Conservation (phyloP, 2,329 filamentous ascomycete species). For the Corynespora cassiicola region DNA sequence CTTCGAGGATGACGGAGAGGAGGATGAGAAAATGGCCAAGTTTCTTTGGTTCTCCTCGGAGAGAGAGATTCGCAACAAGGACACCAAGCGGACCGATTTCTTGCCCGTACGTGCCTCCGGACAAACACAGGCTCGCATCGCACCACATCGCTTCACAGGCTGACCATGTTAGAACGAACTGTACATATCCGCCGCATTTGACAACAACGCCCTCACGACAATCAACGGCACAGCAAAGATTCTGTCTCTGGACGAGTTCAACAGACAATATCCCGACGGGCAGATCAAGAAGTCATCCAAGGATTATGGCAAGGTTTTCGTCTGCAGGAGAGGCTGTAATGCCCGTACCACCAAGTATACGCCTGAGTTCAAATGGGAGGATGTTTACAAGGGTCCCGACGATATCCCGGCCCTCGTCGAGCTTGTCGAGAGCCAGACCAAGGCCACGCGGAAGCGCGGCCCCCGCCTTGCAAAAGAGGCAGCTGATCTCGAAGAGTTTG, state of each 20-base stretch:
- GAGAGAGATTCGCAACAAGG: slow-evolving; percentile 83
- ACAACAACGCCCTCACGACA: slow-evolving; percentile 83
- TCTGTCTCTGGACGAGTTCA: slow-evolving; percentile 74
- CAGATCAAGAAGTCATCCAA: slow-evolving; percentile 74
- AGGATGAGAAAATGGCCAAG: slow-evolving; percentile 75
- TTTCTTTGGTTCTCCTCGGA: slow-evolving; percentile 98
- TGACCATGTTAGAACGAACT: slow-evolving; percentile 73
- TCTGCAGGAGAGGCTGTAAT: slow-evolving; percentile 90
- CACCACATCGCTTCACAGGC: slow-evolving; percentile 6
- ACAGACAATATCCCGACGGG: slow-evolving; percentile 73
- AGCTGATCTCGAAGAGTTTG: slow-evolving; percentile 53
- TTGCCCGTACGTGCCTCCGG: slow-evolving; percentile 61
- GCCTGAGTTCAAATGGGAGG: slow-evolving; percentile 90
- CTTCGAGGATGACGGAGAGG: slow-evolving; percentile 64
- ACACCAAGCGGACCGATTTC: slow-evolving; percentile 82
- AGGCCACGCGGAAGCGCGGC: slow-evolving; percentile 67
- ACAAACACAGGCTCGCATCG: too few relatives aligned
- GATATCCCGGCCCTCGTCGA: slow-evolving; percentile 71
- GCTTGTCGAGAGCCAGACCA: slow-evolving; percentile 74
- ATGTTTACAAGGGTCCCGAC: slow-evolving; percentile 74
- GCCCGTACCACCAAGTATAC: slow-evolving; percentile 89
- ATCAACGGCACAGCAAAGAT: slow-evolving; percentile 90
- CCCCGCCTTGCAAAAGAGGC: slow-evolving; percentile 35
- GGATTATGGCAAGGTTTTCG: slow-evolving; percentile 83
- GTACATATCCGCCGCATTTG: slow-evolving; percentile 87